Evolutionary conservation across 176 grass and related monocot species (phyloP), one percentile per base, ranked within the genome.

Genomic region (Aegilops sharonensis): DNA sequence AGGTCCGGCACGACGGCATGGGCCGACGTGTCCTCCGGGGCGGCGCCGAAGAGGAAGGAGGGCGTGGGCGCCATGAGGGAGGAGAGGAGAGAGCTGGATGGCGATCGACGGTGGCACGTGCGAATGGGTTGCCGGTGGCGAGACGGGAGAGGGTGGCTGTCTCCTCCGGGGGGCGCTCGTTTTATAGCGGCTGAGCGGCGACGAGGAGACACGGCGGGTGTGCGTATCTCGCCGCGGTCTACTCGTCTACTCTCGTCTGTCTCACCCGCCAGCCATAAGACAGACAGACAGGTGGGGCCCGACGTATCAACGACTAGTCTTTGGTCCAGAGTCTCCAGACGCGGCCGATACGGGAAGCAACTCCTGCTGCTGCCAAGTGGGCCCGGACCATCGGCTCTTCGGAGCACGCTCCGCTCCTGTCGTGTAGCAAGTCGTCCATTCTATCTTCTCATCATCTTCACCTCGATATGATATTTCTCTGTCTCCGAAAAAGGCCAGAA

Each of bases 1-100:
- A 25, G 27, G 17, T 80, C 86, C 12, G 59, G 77, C 48, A 66
- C 11, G 15, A 54, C 15, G 50, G 48, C 48, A 52, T n/a, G 42
- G 23, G 25, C 5, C 42, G 40, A 42, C 23, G 70, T 14, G 10
- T 47, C 40, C 67, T 79, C 85, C 59, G 20, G 34, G 11, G 27
- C 0, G 11, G 35, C 0, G 64, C 12, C 79, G 56, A 64, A 35
- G 36, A 64, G 30, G 83, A 89, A 81, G 80, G 68, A 79, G 15
- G 90, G 86, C n/a, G 45, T 79, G 76, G 63, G 84, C 13, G 77
- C 83, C 87, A 87, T 89, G 68, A 29, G 21, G 9, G 72, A 29
- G 72, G 15, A 8, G 54, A 54, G 18, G 18, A 25, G 24, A 20
- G 66, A 21, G 31, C 10, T 6, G 24, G 37, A 12, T n/a, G 8